Evolutionary conservation across 805 yeast genomes (phyloP), one percentile per base, ranked within the genome.

Genomic region (Yamadazyma nakazawae): DNA sequence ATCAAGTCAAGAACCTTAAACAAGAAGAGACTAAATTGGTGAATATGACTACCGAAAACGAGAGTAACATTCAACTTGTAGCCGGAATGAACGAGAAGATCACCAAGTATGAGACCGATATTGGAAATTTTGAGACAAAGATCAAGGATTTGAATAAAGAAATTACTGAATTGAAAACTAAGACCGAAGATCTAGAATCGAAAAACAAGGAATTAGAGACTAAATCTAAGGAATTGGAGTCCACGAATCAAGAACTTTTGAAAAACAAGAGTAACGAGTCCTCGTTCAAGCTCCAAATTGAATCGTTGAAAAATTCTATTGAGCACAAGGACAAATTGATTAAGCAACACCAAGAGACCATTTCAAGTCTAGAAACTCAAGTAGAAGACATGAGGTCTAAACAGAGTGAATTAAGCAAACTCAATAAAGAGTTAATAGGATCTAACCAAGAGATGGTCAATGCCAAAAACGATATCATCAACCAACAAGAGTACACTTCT

Each of bases 281-380:
- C 6, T 67, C 79, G 5, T 57, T 73, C 42, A 79, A 78, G 53
- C 57, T 76, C 21, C 82, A 79, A 49, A 58, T 79, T 24, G 74
- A 78, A 0, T 69, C 79, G 3, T 57, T 74, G 21, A 72, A 72
- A 45, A 58, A 78, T 0, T 68, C 79, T 3, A 53, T 79, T 4
- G 57, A 66, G 0, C 75, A 74, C 46, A 79, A 77, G 46, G 80
- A 76, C 36, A 66, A 68, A 47, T 61, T 60, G 32, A 57, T 76
- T 18, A 55, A 51, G 10, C 78, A 74, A 37, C 62, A 61, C 24
- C 70, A 71, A 41, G 57, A 56, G 13, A 62, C 64, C 40, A 55
- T 72, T 16, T 68, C 66, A 38, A 64, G 58, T 17, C 54, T 74
- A 28, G 74, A 72, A 48, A 64, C 73, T 35, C 67, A 68, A 21